Evolutionary conservation across 139 green algal genomes (phyloP).

Genomic region (Chlamydomonas urium): DNA sequence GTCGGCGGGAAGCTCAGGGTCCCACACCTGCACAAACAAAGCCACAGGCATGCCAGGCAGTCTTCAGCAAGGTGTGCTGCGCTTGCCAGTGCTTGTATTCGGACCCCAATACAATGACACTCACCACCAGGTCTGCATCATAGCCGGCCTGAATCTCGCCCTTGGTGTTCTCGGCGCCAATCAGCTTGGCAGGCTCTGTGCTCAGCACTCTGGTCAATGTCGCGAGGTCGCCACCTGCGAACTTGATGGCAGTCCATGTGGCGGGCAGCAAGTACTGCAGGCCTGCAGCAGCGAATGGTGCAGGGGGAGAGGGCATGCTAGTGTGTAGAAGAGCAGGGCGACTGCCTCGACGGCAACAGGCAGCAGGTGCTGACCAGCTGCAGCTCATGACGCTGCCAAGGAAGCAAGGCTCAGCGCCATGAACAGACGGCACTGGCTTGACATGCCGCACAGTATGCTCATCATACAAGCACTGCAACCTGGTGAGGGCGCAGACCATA

Average conservation of each 20-base stretch:
- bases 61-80: background rate
- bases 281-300: slow-evolving; percentile 28
- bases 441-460: too few relatives aligned
- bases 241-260: slow-evolving; percentile 62
- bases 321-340: background rate
- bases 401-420: too few relatives aligned
- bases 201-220: slow-evolving; percentile 43
- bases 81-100: background rate
- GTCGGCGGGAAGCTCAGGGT: slow-evolving; percentile 63
- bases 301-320: background rate
- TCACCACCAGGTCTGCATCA: slow-evolving; percentile 87
- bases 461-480: too few relatives aligned
- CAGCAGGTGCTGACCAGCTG: too few relatives aligned
- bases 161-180: slow-evolving; percentile 56
- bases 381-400: too few relatives aligned
- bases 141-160: slow-evolving; percentile 61
- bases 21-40: slow-evolving; percentile 62
- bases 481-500: too few relatives aligned
- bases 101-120: background rate
- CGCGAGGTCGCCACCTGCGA: slow-evolving; percentile 20
- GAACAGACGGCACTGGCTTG: too few relatives aligned
- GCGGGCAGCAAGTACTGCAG: slow-evolving; percentile 85
- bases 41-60: background rate
- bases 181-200: slow-evolving; percentile 59
- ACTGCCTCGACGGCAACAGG: too few relatives aligned